Base-by-base conservation (phyloP, 2,329 filamentous ascomycete genomes). In the Nemania serpens region DNA sequence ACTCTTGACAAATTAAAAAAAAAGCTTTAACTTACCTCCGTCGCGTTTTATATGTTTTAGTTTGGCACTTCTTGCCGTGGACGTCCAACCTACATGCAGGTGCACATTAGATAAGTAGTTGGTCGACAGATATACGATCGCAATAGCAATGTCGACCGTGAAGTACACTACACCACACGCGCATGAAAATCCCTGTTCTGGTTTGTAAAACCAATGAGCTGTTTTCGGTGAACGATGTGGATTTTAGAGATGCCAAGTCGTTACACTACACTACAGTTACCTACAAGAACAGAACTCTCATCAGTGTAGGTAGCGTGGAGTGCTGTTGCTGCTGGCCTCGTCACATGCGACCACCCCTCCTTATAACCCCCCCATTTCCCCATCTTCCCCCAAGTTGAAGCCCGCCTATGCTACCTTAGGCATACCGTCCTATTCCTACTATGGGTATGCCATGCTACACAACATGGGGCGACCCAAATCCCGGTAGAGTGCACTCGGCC, bases 211-310 rank as follows among this genome's bases (percentile, higher is more conserved):
- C 36, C 11, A 36, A n/a, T 12, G 36, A 39, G 15, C 15, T n/a
- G 36, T 52, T 58, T 64, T 64, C 62, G 62, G 62, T 64, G 62
- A 64, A 49, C 37, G 56, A 33, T 59, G 52, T 64, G 59, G 62
- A 36, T 55, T 29, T 59, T 20, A 45, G 53, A 54, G 33, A 57
- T 37, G 59, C 59, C 58, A 64, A n/a, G 39, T 48, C 41, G 46
- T 5, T 18, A n/a, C 20, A 34, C 15, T 48, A 37, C 37, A 18
- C 36, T 50, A 20, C 37, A 37, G 11, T 22, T 22, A 18, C 47
- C 10, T 36, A 18, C 11, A 20, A 29, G 37, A 17, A 33, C 13
- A 50, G 45, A 13, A 43, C 41, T 45, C 13, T n/a, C 10, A 43
- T n/a, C 17, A 43, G 20, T 17, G 41, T 18, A 43, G 2, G 12